Percentiles rank a stretch among this genome's conserved stretches.
Conservation (phyloP, 1,284 basidiomycete genomes). For the Flammula alnicola region DNA sequence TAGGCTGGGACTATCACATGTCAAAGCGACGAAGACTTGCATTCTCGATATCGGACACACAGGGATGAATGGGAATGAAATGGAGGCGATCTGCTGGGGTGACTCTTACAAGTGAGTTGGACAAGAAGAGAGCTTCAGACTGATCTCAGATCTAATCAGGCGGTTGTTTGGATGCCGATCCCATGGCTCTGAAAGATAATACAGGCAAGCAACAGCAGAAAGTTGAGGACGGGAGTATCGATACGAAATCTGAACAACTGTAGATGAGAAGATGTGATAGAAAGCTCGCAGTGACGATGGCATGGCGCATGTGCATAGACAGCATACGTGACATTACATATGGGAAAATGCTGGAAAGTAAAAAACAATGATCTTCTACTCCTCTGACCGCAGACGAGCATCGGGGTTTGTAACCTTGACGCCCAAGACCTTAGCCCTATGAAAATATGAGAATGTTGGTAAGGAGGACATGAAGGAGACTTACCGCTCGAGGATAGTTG, state of each 20-base stretch:
- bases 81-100: too few species aligned
- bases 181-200: constrained; percentile 12
- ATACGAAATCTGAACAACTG: constrained; percentile 5
- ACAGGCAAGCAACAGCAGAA: constrained; percentile 1
- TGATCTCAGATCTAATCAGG: constrained; percentile 17
- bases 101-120: too few species aligned
- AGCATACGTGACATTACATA: constrained; percentile 45
- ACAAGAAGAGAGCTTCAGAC: not conserved
- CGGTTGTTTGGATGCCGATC: constrained; percentile 6
- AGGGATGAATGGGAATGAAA: too few species aligned
- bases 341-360: constrained; percentile 36
- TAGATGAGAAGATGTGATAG: constrained; percentile 2
- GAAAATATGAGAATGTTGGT: constrained; percentile 14
- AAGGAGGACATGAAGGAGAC: constrained; percentile 26
- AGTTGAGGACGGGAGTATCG: not conserved
- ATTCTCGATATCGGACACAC: constrained; percentile 12
- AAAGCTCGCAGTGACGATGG: constrained; percentile 19
- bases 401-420: constrained; percentile 96
- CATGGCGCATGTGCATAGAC: constrained; percentile 38
- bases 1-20: not conserved
- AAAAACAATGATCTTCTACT: constrained; percentile 59
- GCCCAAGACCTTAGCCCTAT: constrained; percentile 86
- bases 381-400: constrained; percentile 96
- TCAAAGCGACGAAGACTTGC: constrained; percentile 15
- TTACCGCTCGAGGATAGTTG: constrained; percentile 88